Conservation (phyloP, 495 filamentous ascomycete species). For the Barbatosphaeria neglecta region DNA sequence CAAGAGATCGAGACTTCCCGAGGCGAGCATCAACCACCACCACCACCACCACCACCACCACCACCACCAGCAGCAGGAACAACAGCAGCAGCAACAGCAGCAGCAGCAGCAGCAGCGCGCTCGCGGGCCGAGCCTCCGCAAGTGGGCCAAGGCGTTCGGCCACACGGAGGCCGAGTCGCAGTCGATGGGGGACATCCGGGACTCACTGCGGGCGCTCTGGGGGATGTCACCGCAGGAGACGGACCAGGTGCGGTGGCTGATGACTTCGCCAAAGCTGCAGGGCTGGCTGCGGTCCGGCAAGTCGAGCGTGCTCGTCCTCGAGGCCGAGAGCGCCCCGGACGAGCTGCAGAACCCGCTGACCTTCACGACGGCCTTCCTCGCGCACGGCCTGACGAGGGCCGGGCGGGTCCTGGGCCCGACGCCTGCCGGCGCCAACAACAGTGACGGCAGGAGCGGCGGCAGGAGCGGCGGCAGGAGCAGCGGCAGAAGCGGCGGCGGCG, state of each 20-base stretch:
- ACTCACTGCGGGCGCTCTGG: neutral
- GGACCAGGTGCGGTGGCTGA: slow-evolving; percentile 1
- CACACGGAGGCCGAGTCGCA: neutral
- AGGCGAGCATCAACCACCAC: neutral
- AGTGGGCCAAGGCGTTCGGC: neutral
- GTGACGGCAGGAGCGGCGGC: too few relatives aligned
- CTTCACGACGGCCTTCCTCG: slow-evolving; percentile 2
- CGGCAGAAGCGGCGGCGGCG: too few relatives aligned
- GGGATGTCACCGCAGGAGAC: slow-evolving; percentile 1
- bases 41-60: too few relatives aligned
- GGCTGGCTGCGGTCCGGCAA: neutral
- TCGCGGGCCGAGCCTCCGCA: too few relatives aligned
- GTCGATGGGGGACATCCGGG: neutral
- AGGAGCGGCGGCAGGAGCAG: too few relatives aligned
- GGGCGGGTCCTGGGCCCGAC: too few relatives aligned
- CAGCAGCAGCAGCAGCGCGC: neutral
- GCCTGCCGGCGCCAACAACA: too few relatives aligned
- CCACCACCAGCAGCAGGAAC: too few relatives aligned
- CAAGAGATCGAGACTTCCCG: neutral
- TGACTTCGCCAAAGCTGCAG: neutral
- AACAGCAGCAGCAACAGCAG: too few relatives aligned
- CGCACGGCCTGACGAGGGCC: neutral
- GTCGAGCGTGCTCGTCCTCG: slow-evolving; percentile 2
- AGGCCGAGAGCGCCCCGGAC: neutral
- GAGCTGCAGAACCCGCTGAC: slow-evolving; percentile 4